Base-by-base conservation (phyloP, 2,329 filamentous ascomycete species). In the Sordariomycetes sp. region DNA sequence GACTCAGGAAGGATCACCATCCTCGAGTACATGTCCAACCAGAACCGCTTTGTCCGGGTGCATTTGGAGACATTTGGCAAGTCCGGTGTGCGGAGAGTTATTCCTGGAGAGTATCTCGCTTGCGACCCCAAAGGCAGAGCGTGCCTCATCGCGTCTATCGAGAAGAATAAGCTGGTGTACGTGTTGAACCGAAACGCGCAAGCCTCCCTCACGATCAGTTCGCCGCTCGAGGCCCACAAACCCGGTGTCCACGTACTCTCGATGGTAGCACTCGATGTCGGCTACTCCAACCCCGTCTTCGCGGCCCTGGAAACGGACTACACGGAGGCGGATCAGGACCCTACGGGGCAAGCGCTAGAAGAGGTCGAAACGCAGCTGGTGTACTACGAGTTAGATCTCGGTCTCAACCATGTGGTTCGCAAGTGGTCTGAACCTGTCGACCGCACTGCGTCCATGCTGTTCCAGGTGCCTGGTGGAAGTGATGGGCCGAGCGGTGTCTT, bases 121-220 rank as follows among this genome's bases (percentile, higher is more conserved):
- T 90, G 90, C 57, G 94, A 99, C 68, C 94, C 94, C 32, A 96
- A 96, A 72, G 94, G 94, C 59, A 85, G 94, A 75, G 95, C 95
- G 58, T 96, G 93, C 69, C 80, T 99, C 69, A 89, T 97, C 61
- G 91, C 94, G 11, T 93, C 92, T 5, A 81, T 93, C 58, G 95
- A 99, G 76, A 99, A 99, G 81, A 99, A 97, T 77, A 99, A 99
- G 77, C 87, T 99, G 59, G 94, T 99, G 64, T 99, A 99, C 74
- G 93, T 99, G 67, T 80, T 99, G 64, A 97, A 97, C 72, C 87
- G 95, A 63, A 96, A 96, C 74, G 83, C 91, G 3, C 90, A 97
- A 72, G 92, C 92, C 20, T 90, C 96, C 71, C 83, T 99, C 66
- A 95, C 92, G 48, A 99, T 99, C 55, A 99, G 94, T 5, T 99